Base-by-base conservation (phyloP, 2,329 filamentous ascomycete species). In the Botryosphaeria agaves region DNA sequence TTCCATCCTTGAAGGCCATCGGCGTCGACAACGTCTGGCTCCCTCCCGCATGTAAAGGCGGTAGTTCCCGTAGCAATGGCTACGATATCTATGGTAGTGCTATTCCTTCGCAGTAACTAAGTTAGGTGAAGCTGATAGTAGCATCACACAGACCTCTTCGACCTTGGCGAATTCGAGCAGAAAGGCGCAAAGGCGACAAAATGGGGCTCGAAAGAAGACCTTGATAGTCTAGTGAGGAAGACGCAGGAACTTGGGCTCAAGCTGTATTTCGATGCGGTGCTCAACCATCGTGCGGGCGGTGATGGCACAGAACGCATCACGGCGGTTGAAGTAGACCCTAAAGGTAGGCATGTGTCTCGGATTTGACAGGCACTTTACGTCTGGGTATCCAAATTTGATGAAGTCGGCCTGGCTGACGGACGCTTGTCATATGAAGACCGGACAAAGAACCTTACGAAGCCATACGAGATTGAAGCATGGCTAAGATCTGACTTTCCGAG, bases 281-380 rank as follows among this genome's bases (percentile, higher is more conserved):
- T 80, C 19, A 80, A 80, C 41, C 76, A 80, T 48, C 77, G 75
- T 44, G 71, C 72, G 3, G 73, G 64, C 3, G 74, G 71, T 9
- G 75, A 80, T 44, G 60, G 59, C 34, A 70, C 64, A 26, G 74
- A 80, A 46, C 63, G 62, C 28, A 77, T 66, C 36, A 47, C 55
- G 25, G 72, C 69, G 0, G 58, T 73, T 28, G 69, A 73, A 45
- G 75, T 80, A 12, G 64, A 79, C 42, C 27, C 36, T 1, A 36
- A 38, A 31, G 46, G 44, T 44, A 35, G 15, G 12, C 12, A 18
- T 12, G 1, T 11, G 12, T 16, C 21, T 17, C 17, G 4, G 11
- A 8, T 18, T 7, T 17, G 7, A 12, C n/a, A 7, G 18, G 14
- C 28, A 29, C 7, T 29, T 4, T 3, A 14, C 11, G 18, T 9